These are phyloP conservation scores for Paecilomyces sp. DNA, from an alignment of 2,329 filamentous ascomycete species.

Conservation along the genomic window DNA sequence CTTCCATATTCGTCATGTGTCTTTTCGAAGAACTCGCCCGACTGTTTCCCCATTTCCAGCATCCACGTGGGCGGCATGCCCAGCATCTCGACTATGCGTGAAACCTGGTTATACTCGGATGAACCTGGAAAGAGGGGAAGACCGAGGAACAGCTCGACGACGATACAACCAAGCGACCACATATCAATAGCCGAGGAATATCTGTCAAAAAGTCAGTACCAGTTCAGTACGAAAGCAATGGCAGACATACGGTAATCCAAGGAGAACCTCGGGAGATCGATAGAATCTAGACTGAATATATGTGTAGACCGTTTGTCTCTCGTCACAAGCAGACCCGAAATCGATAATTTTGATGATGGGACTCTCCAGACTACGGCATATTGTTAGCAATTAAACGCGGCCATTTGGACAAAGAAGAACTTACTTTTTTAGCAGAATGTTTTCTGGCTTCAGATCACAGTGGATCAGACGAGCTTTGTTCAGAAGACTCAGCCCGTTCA, in stretches of 20 bases:
- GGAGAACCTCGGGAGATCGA: slow-evolving; percentile 86
- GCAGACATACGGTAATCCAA: slow-evolving; percentile 66
- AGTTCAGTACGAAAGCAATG: background rate
- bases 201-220: slow-evolving; percentile 20
- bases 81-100: slow-evolving; percentile 95
- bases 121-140: slow-evolving; percentile 92
- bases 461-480: slow-evolving; percentile 97
- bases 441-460: slow-evolving; percentile 96
- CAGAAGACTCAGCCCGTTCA: slow-evolving; percentile 83
- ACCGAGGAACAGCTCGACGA: slow-evolving; percentile 93
- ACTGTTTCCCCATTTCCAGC: slow-evolving; percentile 98
- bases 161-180: slow-evolving; percentile 98
- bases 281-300: slow-evolving; percentile 99
- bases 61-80: slow-evolving; percentile 97
- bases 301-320: slow-evolving; percentile 96
- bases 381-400: background rate
- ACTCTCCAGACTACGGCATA: slow-evolving; percentile 67
- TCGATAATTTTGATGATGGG: slow-evolving; percentile 99
- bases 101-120: slow-evolving; percentile 97
- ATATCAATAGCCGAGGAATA: slow-evolving; percentile 99
- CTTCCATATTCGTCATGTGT: slow-evolving; percentile 84
- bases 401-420: slow-evolving; percentile 13
- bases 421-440: slow-evolving; percentile 90
- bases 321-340: slow-evolving; percentile 96
- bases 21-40: slow-evolving; percentile 96